A percentile compares a stretch with the other conserved stretches of the same genome.
Evolutionary conservation across 2,329 filamentous ascomycete species (phyloP).

Genomic region (Neodidymelliopsis sp.): DNA sequence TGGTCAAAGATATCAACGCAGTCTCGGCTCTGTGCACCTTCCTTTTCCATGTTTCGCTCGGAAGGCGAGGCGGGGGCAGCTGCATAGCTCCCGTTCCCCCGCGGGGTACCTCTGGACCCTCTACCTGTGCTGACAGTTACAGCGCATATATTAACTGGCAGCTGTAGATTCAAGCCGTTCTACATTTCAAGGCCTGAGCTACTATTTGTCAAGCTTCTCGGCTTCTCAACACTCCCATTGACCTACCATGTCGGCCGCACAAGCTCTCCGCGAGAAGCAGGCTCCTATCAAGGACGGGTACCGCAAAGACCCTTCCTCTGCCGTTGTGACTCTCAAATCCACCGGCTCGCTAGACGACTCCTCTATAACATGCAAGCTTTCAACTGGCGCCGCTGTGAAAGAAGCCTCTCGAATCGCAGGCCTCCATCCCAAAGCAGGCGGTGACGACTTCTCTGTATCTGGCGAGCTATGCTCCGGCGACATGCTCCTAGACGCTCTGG

Average conservation of each 20-base stretch:
- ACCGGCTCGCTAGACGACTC: slow-evolving; percentile 54
- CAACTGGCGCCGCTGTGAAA: slow-evolving; percentile 50
- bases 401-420: slow-evolving; percentile 55
- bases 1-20: not conserved
- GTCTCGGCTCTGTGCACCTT: slow-evolving; percentile 1
- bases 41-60: slow-evolving; percentile 20
- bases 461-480: slow-evolving; percentile 60
- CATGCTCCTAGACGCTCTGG: slow-evolving; percentile 59
- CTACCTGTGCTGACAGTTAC: not conserved
- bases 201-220: not conserved
- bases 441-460: slow-evolving; percentile 52
- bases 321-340: slow-evolving; percentile 56
- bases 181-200: not conserved
- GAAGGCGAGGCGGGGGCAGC: slow-evolving; percentile 27
- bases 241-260: slow-evolving; percentile 35
- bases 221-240: not conserved
- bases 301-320: slow-evolving; percentile 53
- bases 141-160: not conserved
- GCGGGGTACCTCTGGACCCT: slow-evolving; percentile 23
- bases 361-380: slow-evolving; percentile 58
- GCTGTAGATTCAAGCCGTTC: too few species aligned
- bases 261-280: slow-evolving; percentile 56
- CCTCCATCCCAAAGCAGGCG: slow-evolving; percentile 58
- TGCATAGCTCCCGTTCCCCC: slow-evolving; percentile 26
- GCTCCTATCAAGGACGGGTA: slow-evolving; percentile 59